These are phyloP conservation scores for Myxozyma neglecta DNA, from an alignment of 805 yeast genomes.

Conservation along the genomic window DNA sequence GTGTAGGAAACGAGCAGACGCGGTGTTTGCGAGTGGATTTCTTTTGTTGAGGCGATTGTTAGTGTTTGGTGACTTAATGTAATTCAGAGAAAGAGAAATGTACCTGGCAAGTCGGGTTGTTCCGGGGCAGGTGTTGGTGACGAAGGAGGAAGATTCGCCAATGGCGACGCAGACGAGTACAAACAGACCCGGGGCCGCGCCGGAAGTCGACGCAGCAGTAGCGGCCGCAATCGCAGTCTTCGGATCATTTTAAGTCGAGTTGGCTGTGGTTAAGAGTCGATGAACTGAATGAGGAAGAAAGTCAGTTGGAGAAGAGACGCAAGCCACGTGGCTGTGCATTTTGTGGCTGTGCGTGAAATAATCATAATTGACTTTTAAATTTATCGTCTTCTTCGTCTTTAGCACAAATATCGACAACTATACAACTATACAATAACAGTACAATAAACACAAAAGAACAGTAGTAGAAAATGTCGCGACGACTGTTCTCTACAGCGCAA, in stretches of 20 bases:
- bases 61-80: background rate
- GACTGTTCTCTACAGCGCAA: background rate
- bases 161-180: slow-evolving; percentile 1
- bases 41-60: slow-evolving; percentile 13
- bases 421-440: background rate
- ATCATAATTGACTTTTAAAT: too few species aligned
- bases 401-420: too few species aligned
- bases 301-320: too few species aligned
- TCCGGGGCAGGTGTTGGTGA: background rate
- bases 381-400: too few species aligned
- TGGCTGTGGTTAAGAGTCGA: too few species aligned
- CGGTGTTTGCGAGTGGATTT: slow-evolving; percentile 47
- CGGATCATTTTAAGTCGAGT: too few species aligned
- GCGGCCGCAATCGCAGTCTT: too few species aligned
- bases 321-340: too few species aligned
- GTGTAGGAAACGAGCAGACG: slow-evolving; percentile 56
- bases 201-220: too few species aligned
- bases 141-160: background rate
- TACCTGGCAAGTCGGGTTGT: slow-evolving; percentile 69
- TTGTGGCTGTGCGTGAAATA: too few species aligned
- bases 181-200: too few species aligned
- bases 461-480: background rate
- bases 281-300: too few species aligned
- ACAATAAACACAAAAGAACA: background rate
- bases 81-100: slow-evolving; percentile 42